Evolutionary conservation across 495 filamentous ascomycete genomes (phyloP).

Genomic region (Penicillium salamii): DNA sequence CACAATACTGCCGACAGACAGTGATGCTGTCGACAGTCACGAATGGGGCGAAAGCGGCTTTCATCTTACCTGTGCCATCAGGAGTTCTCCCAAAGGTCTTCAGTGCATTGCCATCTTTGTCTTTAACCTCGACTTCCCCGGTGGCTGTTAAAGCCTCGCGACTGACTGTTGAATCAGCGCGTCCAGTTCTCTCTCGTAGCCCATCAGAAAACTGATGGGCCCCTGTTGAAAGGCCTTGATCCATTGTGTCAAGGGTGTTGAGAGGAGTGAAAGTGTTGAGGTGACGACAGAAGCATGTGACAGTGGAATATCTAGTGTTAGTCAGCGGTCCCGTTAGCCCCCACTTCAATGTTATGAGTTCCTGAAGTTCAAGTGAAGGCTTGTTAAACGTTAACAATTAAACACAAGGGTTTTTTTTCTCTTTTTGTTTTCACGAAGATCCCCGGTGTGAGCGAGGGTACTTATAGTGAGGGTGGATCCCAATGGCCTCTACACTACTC

Average conservation of each 20-base stretch:
- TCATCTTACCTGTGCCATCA: constrained; percentile 74
- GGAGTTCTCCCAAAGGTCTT: constrained; percentile 91
- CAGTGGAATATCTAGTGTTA: constrained; percentile 18
- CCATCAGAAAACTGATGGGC: constrained; percentile 36
- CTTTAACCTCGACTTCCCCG: constrained; percentile 35
- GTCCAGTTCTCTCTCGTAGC: constrained; percentile 45
- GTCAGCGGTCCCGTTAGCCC: too few species aligned
- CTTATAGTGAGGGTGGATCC: constrained; percentile 24
- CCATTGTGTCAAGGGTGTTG: constrained; percentile 33
- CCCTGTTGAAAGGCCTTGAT: constrained; percentile 45
- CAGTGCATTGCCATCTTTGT: constrained; percentile 50
- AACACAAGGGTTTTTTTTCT: too few species aligned
- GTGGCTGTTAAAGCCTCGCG: constrained; percentile 35
- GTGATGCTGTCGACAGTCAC: too few species aligned
- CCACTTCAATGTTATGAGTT: too few species aligned
- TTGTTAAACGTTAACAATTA: too few species aligned
- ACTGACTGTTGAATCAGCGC: constrained; percentile 33
- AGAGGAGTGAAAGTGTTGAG: constrained; percentile 18
- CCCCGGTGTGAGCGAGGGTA: constrained; percentile 1
- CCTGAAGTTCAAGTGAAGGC: too few species aligned
- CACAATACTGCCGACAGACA: too few species aligned
- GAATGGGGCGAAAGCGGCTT: too few species aligned
- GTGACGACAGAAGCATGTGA: constrained; percentile 37
- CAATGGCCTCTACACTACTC: background rate
- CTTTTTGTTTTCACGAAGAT: too few species aligned